phyloP scores from a whole-genome alignment of 768 basidiomycete genomes.

The Sutorius australiensis region DNA sequence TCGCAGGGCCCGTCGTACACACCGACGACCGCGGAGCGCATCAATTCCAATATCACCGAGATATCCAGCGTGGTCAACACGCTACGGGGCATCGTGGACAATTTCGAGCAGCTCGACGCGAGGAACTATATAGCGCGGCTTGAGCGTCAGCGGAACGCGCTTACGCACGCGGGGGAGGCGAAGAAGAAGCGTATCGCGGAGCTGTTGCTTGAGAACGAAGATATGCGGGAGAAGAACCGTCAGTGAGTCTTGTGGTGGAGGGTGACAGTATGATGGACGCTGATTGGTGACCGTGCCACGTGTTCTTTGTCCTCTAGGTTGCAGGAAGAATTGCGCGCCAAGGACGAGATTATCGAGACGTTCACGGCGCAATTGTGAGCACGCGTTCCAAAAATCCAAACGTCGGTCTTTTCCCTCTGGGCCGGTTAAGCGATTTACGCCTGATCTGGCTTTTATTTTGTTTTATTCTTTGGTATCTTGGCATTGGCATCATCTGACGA shows the following conservation, averaged over 20 bases:
- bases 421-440: too few relatives aligned
- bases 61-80: neutral
- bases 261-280: too few relatives aligned
- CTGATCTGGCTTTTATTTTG: too few relatives aligned
- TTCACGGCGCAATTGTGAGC: too few relatives aligned
- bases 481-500: too few relatives aligned
- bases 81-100: constrained; percentile 1
- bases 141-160: constrained; percentile 37
- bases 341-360: too few relatives aligned
- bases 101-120: constrained; percentile 13
- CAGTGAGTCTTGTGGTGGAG: neutral
- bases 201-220: constrained; percentile 7
- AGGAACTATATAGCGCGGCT: constrained; percentile 34
- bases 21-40: constrained; percentile 21
- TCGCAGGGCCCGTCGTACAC: neutral
- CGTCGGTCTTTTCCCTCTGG: too few relatives aligned
- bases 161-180: constrained; percentile 32
- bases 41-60: constrained; percentile 11
- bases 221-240: neutral
- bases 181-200: constrained; percentile 27
- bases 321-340: too few relatives aligned
- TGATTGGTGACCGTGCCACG: too few relatives aligned
- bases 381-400: too few relatives aligned
- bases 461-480: too few relatives aligned
- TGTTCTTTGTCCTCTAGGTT: too few relatives aligned